A percentile compares a stretch with the other conserved stretches of the same genome.
These are phyloP conservation scores for Microascus cirrosus DNA, from an alignment of 2,329 filamentous ascomycete species.

Conservation along the genomic window DNA sequence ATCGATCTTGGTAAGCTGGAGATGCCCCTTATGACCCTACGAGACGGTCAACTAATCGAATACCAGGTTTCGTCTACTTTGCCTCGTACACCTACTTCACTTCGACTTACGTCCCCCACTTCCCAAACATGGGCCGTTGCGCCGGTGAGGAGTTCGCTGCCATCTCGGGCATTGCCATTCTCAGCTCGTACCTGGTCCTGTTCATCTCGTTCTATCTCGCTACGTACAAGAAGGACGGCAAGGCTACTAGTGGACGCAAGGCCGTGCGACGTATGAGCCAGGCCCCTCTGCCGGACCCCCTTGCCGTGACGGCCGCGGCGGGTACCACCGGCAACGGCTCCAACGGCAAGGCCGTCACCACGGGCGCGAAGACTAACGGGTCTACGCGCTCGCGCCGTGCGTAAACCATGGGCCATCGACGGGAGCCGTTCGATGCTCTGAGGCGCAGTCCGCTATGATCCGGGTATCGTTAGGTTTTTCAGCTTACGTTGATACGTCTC, in stretches of 20 bases:
- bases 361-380: conserved; percentile 46
- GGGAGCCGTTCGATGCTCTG: background rate
- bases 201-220: conserved; percentile 99
- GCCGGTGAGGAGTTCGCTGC: conserved; percentile 96
- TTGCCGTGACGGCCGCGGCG: conserved; percentile 48
- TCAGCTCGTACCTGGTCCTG: conserved; percentile 90
- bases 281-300: conserved; percentile 69
- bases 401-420: background rate
- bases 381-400: conserved; percentile 62
- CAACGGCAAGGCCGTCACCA: conserved; percentile 41
- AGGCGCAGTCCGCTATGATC: too few species aligned
- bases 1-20: conserved; percentile 74
- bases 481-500: background rate
- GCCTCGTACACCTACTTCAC: conserved; percentile 98
- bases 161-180: conserved; percentile 80
- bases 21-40: conserved; percentile 4
- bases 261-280: conserved; percentile 55
- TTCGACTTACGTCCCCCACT: conserved; percentile 74
- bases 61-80: conserved; percentile 87
- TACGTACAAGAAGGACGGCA: conserved; percentile 84
- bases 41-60: background rate
- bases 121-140: conserved; percentile 77
- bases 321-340: conserved; percentile 32
- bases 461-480: background rate
- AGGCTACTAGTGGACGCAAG: conserved; percentile 72